Evolutionary conservation across 2,329 filamentous ascomycete genomes (phyloP).

Genomic region (Claviceps lovelessii): DNA sequence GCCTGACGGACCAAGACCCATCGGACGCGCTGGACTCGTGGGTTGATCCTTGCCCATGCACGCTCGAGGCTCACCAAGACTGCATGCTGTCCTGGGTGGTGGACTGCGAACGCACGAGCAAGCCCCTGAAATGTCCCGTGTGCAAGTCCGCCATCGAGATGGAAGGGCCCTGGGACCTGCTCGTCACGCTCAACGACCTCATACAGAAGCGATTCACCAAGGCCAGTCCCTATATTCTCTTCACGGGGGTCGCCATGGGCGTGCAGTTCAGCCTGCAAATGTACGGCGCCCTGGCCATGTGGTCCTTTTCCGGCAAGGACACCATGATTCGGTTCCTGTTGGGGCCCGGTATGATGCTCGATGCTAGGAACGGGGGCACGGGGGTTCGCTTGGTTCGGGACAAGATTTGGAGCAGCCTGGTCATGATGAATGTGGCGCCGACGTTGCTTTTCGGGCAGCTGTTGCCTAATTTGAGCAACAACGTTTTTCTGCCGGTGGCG

Average conservation of each 20-base stretch:
- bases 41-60: constrained; percentile 83
- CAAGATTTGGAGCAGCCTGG: constrained; percentile 19
- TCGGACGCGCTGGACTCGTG: constrained; percentile 41
- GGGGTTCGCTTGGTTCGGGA: constrained; percentile 14
- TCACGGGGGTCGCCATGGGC: constrained; percentile 39
- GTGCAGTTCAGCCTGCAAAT: constrained; percentile 36
- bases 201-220: constrained; percentile 41
- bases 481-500: constrained; percentile 27
- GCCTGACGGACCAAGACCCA: constrained; percentile 42
- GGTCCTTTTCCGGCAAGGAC: constrained; percentile 37
- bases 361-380: constrained; percentile 12
- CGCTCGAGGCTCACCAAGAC: constrained; percentile 76
- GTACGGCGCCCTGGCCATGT: constrained; percentile 38
- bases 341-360: constrained; percentile 17
- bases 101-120: constrained; percentile 58
- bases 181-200: constrained; percentile 52
- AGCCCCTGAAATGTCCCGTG: constrained; percentile 68
- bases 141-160: constrained; percentile 74
- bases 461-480: constrained; percentile 27
- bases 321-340: constrained; percentile 28
- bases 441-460: constrained; percentile 29
- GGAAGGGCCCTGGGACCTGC: constrained; percentile 55
- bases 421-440: constrained; percentile 32
- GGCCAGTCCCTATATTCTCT: constrained; percentile 47
- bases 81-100: constrained; percentile 87